Evolutionary conservation across 352 stramenopile species (phyloP), one percentile per base, ranked within the genome.

Genomic region (Phytophthora tentaculata): DNA sequence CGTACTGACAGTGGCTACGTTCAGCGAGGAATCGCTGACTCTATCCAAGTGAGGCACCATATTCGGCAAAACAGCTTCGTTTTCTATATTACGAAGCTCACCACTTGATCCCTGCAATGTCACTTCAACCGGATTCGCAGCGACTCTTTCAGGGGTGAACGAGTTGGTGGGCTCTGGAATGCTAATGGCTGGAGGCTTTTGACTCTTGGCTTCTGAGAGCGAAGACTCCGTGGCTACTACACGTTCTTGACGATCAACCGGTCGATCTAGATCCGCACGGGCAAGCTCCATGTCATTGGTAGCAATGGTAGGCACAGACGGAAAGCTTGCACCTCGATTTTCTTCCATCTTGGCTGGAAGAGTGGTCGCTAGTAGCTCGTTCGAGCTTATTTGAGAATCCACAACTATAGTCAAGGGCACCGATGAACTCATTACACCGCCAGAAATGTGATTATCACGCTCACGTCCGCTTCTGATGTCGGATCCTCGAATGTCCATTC

Each of bases 321-420:
- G 47, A 28, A 24, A 64, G 14, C 43, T 72, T 44, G 56, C 48
- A 17, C 44, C 51, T 41, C 56, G 35, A 32, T 65, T 62, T 29
- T 76, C 63, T 61, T 59, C 51, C 29, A 61, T 56, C 20, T 71
- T 73, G 37, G 13, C 32, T 26, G 54, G 24, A 56, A 14, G 20
- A 28, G 9, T 48, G 20, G 14, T 47, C 9, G 9, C 28, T 32
- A 8, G 28, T 32, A 8, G 28, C 9, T 32, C 28, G 28, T 32
- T n/a, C n/a, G n/a, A n/a, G n/a, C n/a, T n/a, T n/a, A n/a, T n/a
- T n/a, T n/a, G n/a, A n/a, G n/a, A n/a, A n/a, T n/a, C 28, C 28
- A 8, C 28, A 32, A 8, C 28, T 32, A 8, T 32, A 5, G 28
- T 32, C 20, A 35, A 10, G 43, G 20, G n/a, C 52, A 13, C 32